Conservation (phyloP, 352 stramenopile genomes). For the Stramenopiles sp. region DNA sequence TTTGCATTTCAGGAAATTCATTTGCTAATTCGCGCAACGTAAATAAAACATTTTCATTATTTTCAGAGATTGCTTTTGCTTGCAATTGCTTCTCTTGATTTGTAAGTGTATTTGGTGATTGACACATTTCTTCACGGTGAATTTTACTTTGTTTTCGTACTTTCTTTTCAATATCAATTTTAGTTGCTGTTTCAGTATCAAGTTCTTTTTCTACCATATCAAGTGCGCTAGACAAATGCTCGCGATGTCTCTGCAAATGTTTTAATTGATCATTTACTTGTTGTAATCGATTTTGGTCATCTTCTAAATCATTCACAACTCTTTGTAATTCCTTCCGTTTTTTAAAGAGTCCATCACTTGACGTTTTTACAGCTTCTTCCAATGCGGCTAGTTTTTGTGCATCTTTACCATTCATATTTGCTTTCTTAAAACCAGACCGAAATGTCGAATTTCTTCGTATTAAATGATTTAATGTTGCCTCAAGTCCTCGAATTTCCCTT, state of each 20-base stretch:
- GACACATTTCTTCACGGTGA: slow-evolving; percentile 2
- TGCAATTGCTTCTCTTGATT: slow-evolving; percentile 2
- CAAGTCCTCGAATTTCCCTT: slow-evolving; percentile 52
- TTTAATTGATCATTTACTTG: slow-evolving; percentile 6
- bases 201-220: neutral
- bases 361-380: slow-evolving; percentile 39
- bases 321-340: slow-evolving; percentile 66
- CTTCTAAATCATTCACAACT: slow-evolving; percentile 20
- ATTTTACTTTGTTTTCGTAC: slow-evolving; percentile 2
- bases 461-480: slow-evolving; percentile 57
- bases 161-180: neutral
- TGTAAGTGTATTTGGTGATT: too few species aligned
- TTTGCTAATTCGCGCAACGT: neutral
- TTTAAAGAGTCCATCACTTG: slow-evolving; percentile 45
- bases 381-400: slow-evolving; percentile 37
- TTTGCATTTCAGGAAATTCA: slow-evolving; percentile 3
- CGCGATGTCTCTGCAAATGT: neutral
- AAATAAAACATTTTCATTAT: slow-evolving; percentile 7
- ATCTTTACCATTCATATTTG: slow-evolving; percentile 38
- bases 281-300: slow-evolving; percentile 1
- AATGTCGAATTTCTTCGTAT: slow-evolving; percentile 64
- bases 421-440: slow-evolving; percentile 53
- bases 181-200: slow-evolving; percentile 6
- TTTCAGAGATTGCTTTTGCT: neutral
- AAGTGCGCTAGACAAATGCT: neutral